Evolutionary conservation across 495 filamentous ascomycete genomes (phyloP).

Genomic region (Daldinia bambusicola): DNA sequence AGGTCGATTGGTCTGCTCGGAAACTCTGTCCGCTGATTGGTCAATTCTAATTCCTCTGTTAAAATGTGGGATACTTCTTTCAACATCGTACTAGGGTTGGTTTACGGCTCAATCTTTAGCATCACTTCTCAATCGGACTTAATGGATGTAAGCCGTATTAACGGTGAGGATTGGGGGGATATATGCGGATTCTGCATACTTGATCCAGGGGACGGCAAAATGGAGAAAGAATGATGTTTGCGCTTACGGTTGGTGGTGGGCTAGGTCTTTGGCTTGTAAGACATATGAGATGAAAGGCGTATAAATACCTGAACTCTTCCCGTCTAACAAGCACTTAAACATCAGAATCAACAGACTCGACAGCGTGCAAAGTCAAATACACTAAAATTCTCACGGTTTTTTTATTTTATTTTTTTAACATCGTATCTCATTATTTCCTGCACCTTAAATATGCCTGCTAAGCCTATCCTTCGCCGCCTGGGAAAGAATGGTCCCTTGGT

Average conservation of each 20-base stretch:
- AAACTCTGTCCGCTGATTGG: conserved; percentile 38
- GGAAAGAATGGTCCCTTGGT: conserved; percentile 65
- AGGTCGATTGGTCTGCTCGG: conserved; percentile 34
- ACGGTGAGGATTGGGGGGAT: background rate
- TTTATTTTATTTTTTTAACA: too few relatives aligned
- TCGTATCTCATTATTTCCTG: background rate
- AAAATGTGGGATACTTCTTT: background rate
- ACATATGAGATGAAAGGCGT: background rate
- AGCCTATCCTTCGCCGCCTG: conserved; percentile 46
- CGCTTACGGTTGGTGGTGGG: background rate
- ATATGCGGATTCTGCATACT: background rate
- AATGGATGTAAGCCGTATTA: background rate
- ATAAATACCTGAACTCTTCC: background rate
- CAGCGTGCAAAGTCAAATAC: background rate
- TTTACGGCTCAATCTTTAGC: background rate
- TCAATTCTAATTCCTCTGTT: background rate
- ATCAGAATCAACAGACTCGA: background rate
- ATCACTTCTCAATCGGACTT: background rate
- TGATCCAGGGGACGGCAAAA: background rate
- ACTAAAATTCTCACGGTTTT: background rate
- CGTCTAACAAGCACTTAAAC: background rate
- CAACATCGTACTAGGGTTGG: background rate
- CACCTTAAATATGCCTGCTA: conserved; percentile 38
- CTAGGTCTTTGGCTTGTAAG: background rate
- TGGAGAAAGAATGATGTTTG: background rate